phyloP scores from a whole-genome alignment of 768 basidiomycete species.

The Gymnopilus junonius region DNA sequence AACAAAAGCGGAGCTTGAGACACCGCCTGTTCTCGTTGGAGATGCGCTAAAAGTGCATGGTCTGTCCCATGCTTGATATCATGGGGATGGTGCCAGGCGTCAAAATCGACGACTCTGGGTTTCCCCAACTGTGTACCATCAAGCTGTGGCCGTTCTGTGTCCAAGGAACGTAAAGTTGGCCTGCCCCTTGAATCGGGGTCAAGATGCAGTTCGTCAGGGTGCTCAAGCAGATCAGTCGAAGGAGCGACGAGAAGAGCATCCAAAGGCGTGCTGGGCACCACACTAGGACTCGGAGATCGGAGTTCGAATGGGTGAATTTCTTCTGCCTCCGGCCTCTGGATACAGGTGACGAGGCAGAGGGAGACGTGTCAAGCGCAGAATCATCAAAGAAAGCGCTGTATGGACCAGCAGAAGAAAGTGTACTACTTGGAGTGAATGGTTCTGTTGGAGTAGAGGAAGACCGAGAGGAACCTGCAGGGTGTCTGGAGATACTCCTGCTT shows the following conservation, averaged over 20 bases:
- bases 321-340: constrained; percentile 39
- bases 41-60: not conserved
- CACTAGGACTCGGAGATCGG: constrained; percentile 55
- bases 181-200: constrained; percentile 17
- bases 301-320: constrained; percentile 29
- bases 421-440: constrained; percentile 4
- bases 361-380: constrained; percentile 29
- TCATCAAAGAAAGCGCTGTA: constrained; percentile 18
- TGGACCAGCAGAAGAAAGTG: not conserved
- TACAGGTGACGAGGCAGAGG: constrained; percentile 28
- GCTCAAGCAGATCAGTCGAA: constrained; percentile 22
- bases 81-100: constrained; percentile 1
- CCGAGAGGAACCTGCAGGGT: constrained; percentile 28
- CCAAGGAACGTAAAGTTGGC: constrained; percentile 1
- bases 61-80: not conserved
- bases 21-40: not conserved
- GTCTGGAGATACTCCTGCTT: constrained; percentile 47
- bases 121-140: not conserved
- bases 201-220: constrained; percentile 31
- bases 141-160: not conserved
- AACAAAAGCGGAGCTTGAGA: not conserved
- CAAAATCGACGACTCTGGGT: not conserved
- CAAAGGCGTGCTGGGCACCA: constrained; percentile 49
- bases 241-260: constrained; percentile 29
- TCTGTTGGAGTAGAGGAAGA: constrained; percentile 17